Evolutionary conservation across 2,329 filamentous ascomycete genomes (phyloP).

Genomic region (Alternaria infectoria): DNA sequence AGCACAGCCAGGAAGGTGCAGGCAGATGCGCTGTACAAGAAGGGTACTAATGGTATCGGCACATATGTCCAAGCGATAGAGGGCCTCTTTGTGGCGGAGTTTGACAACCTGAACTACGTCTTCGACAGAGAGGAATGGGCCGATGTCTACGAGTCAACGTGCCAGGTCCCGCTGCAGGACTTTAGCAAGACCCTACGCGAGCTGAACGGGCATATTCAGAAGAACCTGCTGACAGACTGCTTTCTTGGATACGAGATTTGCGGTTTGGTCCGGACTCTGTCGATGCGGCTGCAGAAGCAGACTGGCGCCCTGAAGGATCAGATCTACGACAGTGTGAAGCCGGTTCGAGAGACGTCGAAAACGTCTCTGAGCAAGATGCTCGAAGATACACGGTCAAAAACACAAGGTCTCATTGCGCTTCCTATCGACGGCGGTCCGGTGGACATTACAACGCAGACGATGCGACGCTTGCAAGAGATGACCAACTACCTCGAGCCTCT

Average conservation of each 20-base stretch:
- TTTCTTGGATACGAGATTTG: constrained; percentile 95
- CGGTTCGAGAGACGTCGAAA: constrained; percentile 90
- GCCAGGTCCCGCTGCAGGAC: constrained; percentile 77
- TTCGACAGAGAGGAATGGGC: constrained; percentile 88
- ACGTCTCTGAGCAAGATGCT: constrained; percentile 81
- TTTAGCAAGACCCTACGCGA: constrained; percentile 86
- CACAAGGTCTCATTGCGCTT: constrained; percentile 69
- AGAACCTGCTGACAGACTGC: constrained; percentile 87
- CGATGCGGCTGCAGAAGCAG: constrained; percentile 77
- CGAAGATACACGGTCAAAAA: constrained; percentile 78
- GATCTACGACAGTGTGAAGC: constrained; percentile 84
- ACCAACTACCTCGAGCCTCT: constrained; percentile 85
- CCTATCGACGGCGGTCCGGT: constrained; percentile 80
- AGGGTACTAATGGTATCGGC: constrained; percentile 88
- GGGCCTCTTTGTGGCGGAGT: constrained; percentile 84
- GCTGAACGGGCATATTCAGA: constrained; percentile 86
- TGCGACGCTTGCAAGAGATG: constrained; percentile 85
- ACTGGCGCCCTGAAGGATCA: constrained; percentile 86
- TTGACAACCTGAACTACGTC: constrained; percentile 86
- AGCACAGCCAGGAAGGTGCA: constrained; percentile 77
- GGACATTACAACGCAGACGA: constrained; percentile 80
- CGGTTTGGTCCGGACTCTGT: constrained; percentile 82
- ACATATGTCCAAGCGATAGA: constrained; percentile 89
- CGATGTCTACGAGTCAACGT: constrained; percentile 77
- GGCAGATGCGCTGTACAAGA: constrained; percentile 81